These are phyloP conservation scores for Sergeia podlipaevii DNA, from an alignment of 208 protist species.

Conservation along the genomic window DNA sequence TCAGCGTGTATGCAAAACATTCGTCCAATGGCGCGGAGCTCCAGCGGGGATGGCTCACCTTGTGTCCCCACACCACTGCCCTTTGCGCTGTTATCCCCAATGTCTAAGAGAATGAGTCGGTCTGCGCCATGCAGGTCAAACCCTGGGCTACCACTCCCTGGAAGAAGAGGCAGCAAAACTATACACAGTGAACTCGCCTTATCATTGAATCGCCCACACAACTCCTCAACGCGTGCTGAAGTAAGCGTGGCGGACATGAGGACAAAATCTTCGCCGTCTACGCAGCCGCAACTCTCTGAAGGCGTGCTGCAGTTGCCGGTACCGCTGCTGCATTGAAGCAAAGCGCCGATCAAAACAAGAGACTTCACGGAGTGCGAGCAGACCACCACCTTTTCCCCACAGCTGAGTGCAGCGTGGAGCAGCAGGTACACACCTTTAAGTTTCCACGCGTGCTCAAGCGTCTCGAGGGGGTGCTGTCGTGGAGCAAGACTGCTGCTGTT, in stretches of 20 bases:
- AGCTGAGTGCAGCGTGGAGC: neutral
- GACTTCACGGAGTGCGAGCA: slow-evolving; percentile 17
- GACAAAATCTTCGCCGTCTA: slow-evolving; percentile 15
- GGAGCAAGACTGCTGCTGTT: no score
- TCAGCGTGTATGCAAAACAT: neutral
- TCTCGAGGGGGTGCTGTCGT: no score
- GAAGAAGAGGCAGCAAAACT: slow-evolving; percentile 13
- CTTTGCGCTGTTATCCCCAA: no score
- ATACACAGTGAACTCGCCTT: neutral
- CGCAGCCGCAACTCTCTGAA: no score
- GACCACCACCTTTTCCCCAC: slow-evolving; percentile 12
- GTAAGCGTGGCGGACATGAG: slow-evolving; percentile 6
- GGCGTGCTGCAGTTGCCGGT: no score
- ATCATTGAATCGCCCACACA: slow-evolving; percentile 12
- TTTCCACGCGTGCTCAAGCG: slow-evolving; percentile 14
- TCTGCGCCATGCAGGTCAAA: slow-evolving; percentile 7
- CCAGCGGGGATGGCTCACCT: no score
- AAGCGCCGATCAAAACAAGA: slow-evolving; percentile 11
- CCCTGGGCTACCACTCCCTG: neutral
- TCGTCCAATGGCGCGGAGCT: slow-evolving; percentile 5
- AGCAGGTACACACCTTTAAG: slow-evolving; percentile 10
- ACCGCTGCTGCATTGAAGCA: slow-evolving; percentile 2
- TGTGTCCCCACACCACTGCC: no score
- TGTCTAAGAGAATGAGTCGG: slow-evolving; percentile 12
- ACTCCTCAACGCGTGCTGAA: neutral